Percentiles rank a stretch among this genome's conserved stretches.
Evolutionary conservation across 2,329 filamentous ascomycete genomes (phyloP).

Genomic region (Lojkania enalia): DNA sequence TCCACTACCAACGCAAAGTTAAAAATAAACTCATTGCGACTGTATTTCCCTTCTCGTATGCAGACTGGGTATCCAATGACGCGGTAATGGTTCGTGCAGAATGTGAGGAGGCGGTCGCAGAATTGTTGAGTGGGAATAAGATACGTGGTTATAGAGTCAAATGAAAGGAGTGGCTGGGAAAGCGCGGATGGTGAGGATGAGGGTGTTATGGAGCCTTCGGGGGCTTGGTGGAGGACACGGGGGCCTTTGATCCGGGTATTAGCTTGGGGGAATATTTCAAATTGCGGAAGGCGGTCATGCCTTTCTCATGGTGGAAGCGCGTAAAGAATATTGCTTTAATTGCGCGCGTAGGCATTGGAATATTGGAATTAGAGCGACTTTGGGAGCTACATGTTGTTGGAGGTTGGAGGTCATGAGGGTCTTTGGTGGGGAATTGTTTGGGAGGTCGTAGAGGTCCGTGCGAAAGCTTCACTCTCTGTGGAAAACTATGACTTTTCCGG

Average conservation of each 20-base stretch:
- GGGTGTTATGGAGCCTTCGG: slow-evolving; percentile 59
- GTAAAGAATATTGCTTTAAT: slow-evolving; percentile 70
- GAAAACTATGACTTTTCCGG: too few species aligned
- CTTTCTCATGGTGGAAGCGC: slow-evolving; percentile 63
- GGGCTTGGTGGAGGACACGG: slow-evolving; percentile 67
- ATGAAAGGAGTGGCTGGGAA: slow-evolving; percentile 74
- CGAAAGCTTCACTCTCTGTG: too few species aligned
- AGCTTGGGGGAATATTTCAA: slow-evolving; percentile 8
- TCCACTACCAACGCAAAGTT: slow-evolving; percentile 89
- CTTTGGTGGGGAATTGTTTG: too few species aligned
- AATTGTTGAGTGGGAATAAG: slow-evolving; percentile 94
- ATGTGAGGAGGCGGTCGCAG: slow-evolving; percentile 85
- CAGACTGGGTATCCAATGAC: slow-evolving; percentile 89
- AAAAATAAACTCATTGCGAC: slow-evolving; percentile 96
- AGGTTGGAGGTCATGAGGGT: too few species aligned
- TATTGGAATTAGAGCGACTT: slow-evolving; percentile 1
- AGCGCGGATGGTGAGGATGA: slow-evolving; percentile 46
- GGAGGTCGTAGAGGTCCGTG: too few species aligned
- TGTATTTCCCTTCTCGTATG: slow-evolving; percentile 75
- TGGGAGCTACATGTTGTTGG: slow-evolving; percentile 24
- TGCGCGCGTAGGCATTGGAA: slow-evolving; percentile 42
- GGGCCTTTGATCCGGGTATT: slow-evolving; percentile 59
- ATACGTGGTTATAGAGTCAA: slow-evolving; percentile 84
- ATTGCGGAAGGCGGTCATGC: slow-evolving; percentile 26
- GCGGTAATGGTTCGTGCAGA: slow-evolving; percentile 73